Evolutionary conservation across 2,329 filamentous ascomycete species (phyloP).

Genomic region (Beauveria brongniartii): DNA sequence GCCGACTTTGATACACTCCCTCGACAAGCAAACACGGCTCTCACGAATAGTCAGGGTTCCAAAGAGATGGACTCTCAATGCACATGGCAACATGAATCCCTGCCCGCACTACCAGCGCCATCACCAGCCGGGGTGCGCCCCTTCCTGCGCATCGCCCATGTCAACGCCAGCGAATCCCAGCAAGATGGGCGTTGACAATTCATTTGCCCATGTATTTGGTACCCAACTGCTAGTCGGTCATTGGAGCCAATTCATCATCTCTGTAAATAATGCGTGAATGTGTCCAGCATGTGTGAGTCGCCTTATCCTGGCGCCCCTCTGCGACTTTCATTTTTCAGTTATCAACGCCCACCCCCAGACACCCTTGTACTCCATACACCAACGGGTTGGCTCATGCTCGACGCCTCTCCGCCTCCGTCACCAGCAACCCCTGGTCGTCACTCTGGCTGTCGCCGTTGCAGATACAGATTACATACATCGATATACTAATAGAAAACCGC

Average conservation of each 20-base stretch:
- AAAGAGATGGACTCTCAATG: not conserved
- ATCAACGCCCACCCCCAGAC: not conserved
- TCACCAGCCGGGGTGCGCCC: too few species aligned
- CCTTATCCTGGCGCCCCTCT: not conserved
- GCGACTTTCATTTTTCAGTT: not conserved
- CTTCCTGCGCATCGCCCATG: too few species aligned
- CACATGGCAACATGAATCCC: not conserved
- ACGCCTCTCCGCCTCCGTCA: not conserved
- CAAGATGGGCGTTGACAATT: too few species aligned
- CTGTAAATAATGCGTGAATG: too few species aligned
- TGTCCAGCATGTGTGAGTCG: too few species aligned
- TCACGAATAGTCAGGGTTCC: not conserved
- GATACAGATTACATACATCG: not conserved
- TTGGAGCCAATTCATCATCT: too few species aligned
- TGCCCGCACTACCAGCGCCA: not conserved
- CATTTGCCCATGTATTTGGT: too few species aligned
- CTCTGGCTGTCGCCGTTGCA: not conserved
- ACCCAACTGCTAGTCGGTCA: too few species aligned
- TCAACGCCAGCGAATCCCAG: too few species aligned
- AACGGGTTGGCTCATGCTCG: not conserved
- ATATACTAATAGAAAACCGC: not conserved
- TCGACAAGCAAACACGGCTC: not conserved
- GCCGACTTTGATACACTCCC: not conserved
- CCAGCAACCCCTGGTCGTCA: not conserved
- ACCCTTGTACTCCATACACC: not conserved